Evolutionary conservation across 2,329 filamentous ascomycete genomes (phyloP).

Genomic region (Thielaviopsis punctulata): DNA sequence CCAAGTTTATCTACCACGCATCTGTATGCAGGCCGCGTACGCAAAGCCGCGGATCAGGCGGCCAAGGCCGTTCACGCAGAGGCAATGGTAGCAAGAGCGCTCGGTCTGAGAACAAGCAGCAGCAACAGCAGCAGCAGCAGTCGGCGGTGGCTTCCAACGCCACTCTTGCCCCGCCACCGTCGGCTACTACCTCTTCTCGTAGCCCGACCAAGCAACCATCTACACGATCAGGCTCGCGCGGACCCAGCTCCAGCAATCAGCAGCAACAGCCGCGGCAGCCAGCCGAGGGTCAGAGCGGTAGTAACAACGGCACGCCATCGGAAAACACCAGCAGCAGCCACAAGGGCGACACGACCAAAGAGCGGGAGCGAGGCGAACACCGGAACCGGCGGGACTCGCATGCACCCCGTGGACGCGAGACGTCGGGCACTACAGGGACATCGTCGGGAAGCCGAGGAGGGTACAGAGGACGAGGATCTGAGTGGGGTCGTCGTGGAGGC

Average conservation of each 20-base stretch:
- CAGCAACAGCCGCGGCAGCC: background rate
- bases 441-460: conserved; percentile 3
- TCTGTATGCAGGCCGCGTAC: conserved; percentile 19
- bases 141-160: background rate
- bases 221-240: background rate
- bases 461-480: conserved; percentile 6
- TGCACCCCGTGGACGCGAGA: background rate
- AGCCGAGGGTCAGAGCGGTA: background rate
- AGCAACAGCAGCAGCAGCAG: background rate
- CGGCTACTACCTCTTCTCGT: background rate
- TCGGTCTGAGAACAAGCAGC: background rate
- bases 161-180: background rate
- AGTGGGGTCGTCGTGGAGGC: conserved; percentile 8
- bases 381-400: background rate
- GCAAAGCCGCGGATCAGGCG: conserved; percentile 16
- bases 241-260: background rate
- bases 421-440: no score
- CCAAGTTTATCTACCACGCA: conserved; percentile 23
- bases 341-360: background rate
- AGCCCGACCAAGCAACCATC: background rate
- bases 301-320: background rate
- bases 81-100: conserved; percentile 12
- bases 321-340: background rate
- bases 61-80: conserved; percentile 15
- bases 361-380: background rate